Percentiles rank a stretch among this genome's conserved stretches.
Evolutionary conservation across 495 filamentous ascomycete species (phyloP).

Genomic region (Hypoxylon subgilvum): DNA sequence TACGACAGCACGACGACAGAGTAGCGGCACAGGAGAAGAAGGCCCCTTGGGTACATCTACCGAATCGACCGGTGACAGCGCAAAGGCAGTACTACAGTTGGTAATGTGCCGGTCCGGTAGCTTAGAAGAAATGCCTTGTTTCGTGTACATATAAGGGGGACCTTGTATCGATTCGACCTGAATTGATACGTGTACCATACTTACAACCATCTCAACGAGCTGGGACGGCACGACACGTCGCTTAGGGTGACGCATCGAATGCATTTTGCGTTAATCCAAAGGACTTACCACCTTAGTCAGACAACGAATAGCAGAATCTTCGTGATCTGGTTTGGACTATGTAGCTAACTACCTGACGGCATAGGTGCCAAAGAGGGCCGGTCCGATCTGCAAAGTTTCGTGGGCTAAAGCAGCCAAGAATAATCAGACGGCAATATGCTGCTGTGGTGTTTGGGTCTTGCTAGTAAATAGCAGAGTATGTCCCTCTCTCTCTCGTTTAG

Average conservation of each 20-base stretch:
- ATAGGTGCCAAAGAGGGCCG: no score
- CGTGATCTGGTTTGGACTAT: not conserved
- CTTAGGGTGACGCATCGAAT: no score
- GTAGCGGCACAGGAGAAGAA: conserved; percentile 71
- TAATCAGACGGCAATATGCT: not conserved
- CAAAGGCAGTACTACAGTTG: conserved; percentile 90
- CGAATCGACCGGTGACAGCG: conserved; percentile 74
- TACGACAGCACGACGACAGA: conserved; percentile 77
- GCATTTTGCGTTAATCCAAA: no score
- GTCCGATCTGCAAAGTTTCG: no score
- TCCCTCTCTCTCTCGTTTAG: not conserved
- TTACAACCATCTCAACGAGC: no score
- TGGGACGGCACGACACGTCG: no score
- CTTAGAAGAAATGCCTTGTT: no score
- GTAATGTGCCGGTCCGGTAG: no score
- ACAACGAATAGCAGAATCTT: no score
- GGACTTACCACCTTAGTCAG: no score
- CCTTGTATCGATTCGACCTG: conserved; percentile 11
- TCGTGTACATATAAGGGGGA: conserved; percentile 17
- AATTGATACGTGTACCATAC: conserved; percentile 28
- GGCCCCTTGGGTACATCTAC: conserved; percentile 83
- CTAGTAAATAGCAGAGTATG: conserved; percentile 16
- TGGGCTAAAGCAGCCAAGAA: not conserved
- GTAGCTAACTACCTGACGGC: conserved; percentile 1
- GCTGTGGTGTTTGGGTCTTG: not conserved